phyloP scores from a whole-genome alignment of 352 stramenopile species.

The Aphanomyces cochlioides region DNA sequence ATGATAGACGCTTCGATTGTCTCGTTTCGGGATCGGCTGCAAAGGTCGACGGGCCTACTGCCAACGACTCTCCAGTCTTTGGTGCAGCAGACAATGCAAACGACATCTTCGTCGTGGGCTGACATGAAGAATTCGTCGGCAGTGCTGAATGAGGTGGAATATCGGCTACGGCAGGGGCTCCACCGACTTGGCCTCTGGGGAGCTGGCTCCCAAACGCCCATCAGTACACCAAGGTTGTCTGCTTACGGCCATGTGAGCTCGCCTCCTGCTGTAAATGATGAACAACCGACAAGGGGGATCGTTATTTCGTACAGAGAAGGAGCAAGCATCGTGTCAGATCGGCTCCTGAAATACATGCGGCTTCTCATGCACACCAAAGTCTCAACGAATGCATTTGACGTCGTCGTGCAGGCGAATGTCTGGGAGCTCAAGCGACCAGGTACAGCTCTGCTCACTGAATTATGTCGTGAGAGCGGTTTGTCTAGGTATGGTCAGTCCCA shows the following conservation, averaged over 20 bases:
- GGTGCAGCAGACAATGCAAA: slow-evolving; percentile 47
- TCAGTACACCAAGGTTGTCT: slow-evolving; percentile 54
- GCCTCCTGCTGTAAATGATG: slow-evolving; percentile 36
- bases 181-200: slow-evolving; percentile 73
- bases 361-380: slow-evolving; percentile 83
- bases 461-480: neutral
- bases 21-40: slow-evolving; percentile 66
- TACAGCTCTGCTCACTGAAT: neutral
- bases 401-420: slow-evolving; percentile 70
- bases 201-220: slow-evolving; percentile 74
- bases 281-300: slow-evolving; percentile 33
- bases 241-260: slow-evolving; percentile 34
- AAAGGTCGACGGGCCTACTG: slow-evolving; percentile 46
- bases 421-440: slow-evolving; percentile 71
- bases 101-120: slow-evolving; percentile 48
- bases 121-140: slow-evolving; percentile 56
- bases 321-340: slow-evolving; percentile 60
- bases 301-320: slow-evolving; percentile 78
- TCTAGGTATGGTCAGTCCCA: slow-evolving; percentile 65
- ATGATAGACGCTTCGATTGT: neutral
- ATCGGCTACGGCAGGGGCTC: slow-evolving; percentile 61
- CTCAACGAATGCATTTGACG: slow-evolving; percentile 78
- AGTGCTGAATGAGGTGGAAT: slow-evolving; percentile 58
- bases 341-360: slow-evolving; percentile 83
- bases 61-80: slow-evolving; percentile 49